phyloP scores from a whole-genome alignment of 2,329 filamentous ascomycete species.

The Diaporthe amygdali region DNA sequence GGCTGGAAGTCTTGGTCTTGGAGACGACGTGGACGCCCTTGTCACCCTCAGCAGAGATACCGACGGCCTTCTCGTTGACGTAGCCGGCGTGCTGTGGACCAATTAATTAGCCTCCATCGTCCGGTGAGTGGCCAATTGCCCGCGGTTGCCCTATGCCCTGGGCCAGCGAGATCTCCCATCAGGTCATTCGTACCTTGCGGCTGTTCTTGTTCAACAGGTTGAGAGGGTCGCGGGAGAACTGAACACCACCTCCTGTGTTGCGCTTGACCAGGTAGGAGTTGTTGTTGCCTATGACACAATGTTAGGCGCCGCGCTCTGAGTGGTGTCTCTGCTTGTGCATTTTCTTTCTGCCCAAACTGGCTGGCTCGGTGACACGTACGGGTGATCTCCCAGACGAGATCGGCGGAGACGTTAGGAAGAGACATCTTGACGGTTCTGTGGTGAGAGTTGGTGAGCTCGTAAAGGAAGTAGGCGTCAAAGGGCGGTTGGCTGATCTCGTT shows the following conservation, averaged over 20 bases:
- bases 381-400: conserved; percentile 94
- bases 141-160: not conserved
- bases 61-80: conserved; percentile 92
- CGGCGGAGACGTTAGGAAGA: conserved; percentile 80
- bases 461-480: conserved; percentile 25
- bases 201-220: conserved; percentile 93
- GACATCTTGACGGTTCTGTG: conserved; percentile 55
- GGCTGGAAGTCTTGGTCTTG: conserved; percentile 79
- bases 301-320: conserved; percentile 11
- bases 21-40: conserved; percentile 80
- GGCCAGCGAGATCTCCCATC: not conserved
- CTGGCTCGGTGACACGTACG: conserved; percentile 66
- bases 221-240: conserved; percentile 92
- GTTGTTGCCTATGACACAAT: conserved; percentile 69
- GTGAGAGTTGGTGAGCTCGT: conserved; percentile 17
- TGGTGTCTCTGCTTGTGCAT: not conserved
- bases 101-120: conserved; percentile 40
- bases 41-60: conserved; percentile 76
- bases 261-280: conserved; percentile 95
- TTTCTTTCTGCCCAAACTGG: not conserved
- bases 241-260: conserved; percentile 76
- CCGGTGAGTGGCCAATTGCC: not conserved
- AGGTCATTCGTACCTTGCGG: conserved; percentile 73
- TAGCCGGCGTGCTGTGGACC: conserved; percentile 80
- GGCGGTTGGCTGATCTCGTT: conserved; percentile 19